Evolutionary conservation across 2,329 filamentous ascomycete genomes (phyloP), one percentile per base, ranked within the genome.

Genomic region (Diaporthe sp.): DNA sequence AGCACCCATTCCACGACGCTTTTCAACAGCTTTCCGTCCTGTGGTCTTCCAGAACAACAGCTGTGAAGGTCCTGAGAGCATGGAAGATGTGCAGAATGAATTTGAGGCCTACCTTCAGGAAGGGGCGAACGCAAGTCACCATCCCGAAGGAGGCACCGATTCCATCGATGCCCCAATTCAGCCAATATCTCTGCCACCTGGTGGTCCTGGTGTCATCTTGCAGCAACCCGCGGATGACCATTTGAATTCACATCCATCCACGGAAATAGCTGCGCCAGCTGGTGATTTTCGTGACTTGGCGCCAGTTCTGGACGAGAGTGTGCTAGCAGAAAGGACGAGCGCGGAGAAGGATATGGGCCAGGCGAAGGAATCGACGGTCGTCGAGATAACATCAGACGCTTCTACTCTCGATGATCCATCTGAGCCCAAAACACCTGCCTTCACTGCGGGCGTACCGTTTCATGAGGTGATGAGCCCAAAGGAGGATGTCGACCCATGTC

Each of bases 1-100:
- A 13, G 82, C 81, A 8, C 84, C 85, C 4, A 80, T 82, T 46
- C 81, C 80, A 6, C 78, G 79, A 46, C 79, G 81, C 4, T 31
- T 65, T 22, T 76, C 74, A 19, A 74, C 28, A 3, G n/a, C 62
- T 6, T 55, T 65, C 46, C 39, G 68, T 31, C 69, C 62, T 25
- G 39, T 28, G 10, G 51, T 46, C 34, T 9, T 42, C 34, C 53
- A 70, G 8, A 28, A 59, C n/a, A 46, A 49, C 57, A 69, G 46
- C 13, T 57, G 65, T 42, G 28, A 44, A 42, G 34, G 28, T 34
- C n/a, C 58, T 4, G 73, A 70, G 12, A 59, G 46, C 34, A 28
- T 61, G 57, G 73, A 61, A 28, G 62, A 75, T 44, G 73, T 37
- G 17, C 69, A 58, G 8, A 59, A 73, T 4, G 51, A 59, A 37